phyloP scores from a whole-genome alignment of 2,329 filamentous ascomycete genomes.

The Saccharata proteae region DNA sequence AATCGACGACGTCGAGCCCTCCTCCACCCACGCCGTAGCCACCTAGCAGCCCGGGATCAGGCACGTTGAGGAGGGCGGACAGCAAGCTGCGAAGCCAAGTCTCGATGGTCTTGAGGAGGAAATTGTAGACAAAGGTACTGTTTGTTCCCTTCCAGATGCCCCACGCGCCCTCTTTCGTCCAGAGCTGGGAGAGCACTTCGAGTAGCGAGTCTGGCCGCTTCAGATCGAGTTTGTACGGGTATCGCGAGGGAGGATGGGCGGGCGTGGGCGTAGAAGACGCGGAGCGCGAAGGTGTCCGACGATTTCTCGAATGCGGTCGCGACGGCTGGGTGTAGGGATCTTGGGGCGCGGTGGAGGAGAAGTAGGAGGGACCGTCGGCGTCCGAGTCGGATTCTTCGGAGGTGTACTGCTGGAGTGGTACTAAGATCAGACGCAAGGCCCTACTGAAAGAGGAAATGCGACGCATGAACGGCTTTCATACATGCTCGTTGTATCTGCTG shows the following conservation, averaged over 20 bases:
- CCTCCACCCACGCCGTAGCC: slow-evolving; percentile 36
- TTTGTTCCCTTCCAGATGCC: slow-evolving; percentile 94
- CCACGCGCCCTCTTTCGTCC: slow-evolving; percentile 79
- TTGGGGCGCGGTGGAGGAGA: slow-evolving; percentile 57
- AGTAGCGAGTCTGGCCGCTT: slow-evolving; percentile 69
- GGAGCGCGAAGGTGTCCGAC: background rate
- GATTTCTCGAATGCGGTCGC: slow-evolving; percentile 14
- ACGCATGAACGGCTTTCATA: slow-evolving; percentile 6
- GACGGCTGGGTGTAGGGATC: slow-evolving; percentile 19
- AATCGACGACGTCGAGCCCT: slow-evolving; percentile 68
- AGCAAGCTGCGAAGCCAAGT: slow-evolving; percentile 85
- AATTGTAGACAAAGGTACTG: slow-evolving; percentile 79
- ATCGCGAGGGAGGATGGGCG: slow-evolving; percentile 22
- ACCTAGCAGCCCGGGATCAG: slow-evolving; percentile 56
- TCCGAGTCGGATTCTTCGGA: slow-evolving; percentile 63
- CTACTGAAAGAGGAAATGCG: slow-evolving; percentile 7
- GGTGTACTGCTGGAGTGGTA: slow-evolving; percentile 27
- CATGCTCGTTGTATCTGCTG: too few species aligned
- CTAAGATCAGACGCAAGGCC: background rate
- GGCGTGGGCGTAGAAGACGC: slow-evolving; percentile 5
- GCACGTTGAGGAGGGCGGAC: slow-evolving; percentile 81
- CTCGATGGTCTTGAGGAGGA: slow-evolving; percentile 76
- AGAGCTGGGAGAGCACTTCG: slow-evolving; percentile 77
- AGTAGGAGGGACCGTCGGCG: slow-evolving; percentile 62
- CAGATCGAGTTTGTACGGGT: slow-evolving; percentile 53